phyloP scores from a whole-genome alignment of 768 basidiomycete species.

The Ephemerocybe angulata region DNA sequence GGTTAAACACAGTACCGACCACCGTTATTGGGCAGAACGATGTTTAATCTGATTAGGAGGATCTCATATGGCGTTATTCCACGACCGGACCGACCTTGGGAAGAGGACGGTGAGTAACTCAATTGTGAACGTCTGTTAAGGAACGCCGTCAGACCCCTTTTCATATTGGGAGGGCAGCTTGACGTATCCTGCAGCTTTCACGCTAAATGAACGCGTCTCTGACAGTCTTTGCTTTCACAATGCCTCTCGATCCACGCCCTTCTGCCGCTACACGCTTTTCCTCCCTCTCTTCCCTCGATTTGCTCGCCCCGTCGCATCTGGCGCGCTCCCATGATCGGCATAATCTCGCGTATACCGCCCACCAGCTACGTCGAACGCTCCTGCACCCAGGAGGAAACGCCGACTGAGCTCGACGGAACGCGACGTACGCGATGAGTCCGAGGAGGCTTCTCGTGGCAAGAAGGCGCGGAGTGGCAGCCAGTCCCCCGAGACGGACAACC shows the following conservation, averaged over 20 bases:
- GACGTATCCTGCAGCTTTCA: not conserved
- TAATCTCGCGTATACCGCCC: conserved; percentile 14
- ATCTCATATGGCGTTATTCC: conserved; percentile 68
- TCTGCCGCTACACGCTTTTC: conserved; percentile 3
- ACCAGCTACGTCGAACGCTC: conserved; percentile 72
- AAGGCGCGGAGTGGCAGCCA: conserved; percentile 33
- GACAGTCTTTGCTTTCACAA: not conserved
- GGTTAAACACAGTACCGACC: not conserved
- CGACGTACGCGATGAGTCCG: conserved; percentile 35
- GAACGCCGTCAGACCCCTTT: not conserved
- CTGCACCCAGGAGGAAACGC: conserved; percentile 64
- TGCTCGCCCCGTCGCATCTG: conserved; percentile 1
- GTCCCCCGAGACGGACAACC: conserved; percentile 20
- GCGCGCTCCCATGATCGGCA: not conserved
- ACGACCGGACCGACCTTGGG: conserved; percentile 72
- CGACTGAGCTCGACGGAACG: conserved; percentile 50
- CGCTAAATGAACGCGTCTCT: conserved; percentile 8
- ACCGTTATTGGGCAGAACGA: conserved; percentile 18
- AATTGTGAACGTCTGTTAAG: conserved; percentile 20
- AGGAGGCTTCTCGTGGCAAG: conserved; percentile 36
- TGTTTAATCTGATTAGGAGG: conserved; percentile 71
- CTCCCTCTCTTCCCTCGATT: not conserved
- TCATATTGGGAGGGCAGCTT: not conserved
- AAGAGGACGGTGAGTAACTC: conserved; percentile 62
- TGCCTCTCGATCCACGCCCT: conserved; percentile 8